phyloP scores from a whole-genome alignment of 768 basidiomycete genomes.

The Mycena capillaripes region DNA sequence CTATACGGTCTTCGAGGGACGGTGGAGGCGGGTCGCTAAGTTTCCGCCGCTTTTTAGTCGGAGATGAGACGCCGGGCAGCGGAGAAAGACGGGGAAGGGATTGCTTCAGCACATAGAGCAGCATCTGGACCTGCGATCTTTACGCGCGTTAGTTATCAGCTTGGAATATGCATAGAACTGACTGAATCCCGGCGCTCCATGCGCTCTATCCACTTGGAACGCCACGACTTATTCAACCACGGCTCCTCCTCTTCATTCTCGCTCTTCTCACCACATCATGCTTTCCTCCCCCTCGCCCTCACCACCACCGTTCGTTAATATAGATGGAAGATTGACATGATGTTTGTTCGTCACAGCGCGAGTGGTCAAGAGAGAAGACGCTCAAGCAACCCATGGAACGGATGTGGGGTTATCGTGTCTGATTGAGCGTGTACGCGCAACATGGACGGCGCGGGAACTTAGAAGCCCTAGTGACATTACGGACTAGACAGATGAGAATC shows the following conservation, averaged over 20 bases:
- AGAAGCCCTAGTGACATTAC: conserved; percentile 77
- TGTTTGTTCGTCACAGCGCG: conserved; percentile 72
- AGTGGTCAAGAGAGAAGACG: conserved; percentile 74
- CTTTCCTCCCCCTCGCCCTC: conserved; percentile 76
- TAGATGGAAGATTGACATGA: conserved; percentile 70
- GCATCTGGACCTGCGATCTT: conserved; percentile 83
- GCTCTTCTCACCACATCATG: conserved; percentile 85
- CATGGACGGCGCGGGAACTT: conserved; percentile 67
- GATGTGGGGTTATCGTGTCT: conserved; percentile 54
- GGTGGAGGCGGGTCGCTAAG: conserved; percentile 32
- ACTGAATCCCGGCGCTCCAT: conserved; percentile 80
- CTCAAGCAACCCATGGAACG: conserved; percentile 71
- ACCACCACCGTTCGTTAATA: conserved; percentile 71
- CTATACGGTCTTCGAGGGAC: conserved; percentile 66
- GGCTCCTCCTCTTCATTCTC: conserved; percentile 51
- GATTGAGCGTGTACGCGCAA: conserved; percentile 61
- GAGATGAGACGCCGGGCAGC: conserved; percentile 43
- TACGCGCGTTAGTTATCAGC: not conserved
- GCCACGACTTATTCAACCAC: conserved; percentile 69
- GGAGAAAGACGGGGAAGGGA: conserved; percentile 67
- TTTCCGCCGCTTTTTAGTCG: conserved; percentile 44
- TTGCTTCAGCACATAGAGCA: conserved; percentile 76
- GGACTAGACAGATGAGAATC: conserved; percentile 58
- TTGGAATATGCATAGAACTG: not conserved
- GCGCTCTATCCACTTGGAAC: conserved; percentile 68